phyloP scores from a whole-genome alignment of 345 rosid species.

The Citrus medica region DNA sequence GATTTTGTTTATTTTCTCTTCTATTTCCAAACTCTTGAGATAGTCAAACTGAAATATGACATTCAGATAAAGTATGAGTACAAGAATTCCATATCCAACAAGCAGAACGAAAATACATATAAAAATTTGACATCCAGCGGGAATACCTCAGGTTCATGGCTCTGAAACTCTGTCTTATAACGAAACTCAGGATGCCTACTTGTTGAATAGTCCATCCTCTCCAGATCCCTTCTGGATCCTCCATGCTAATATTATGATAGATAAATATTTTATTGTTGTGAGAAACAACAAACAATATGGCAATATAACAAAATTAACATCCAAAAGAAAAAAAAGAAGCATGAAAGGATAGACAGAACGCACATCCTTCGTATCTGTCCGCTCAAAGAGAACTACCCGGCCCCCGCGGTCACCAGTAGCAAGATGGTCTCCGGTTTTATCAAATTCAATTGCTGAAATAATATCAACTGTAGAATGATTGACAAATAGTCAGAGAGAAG shows the following conservation, averaged over 20 bases:
- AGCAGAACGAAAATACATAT: constrained; percentile 1
- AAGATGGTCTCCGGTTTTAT: constrained; percentile 94
- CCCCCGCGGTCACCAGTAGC: constrained; percentile 99
- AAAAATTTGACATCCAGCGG: constrained; percentile 5
- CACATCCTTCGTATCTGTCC: constrained; percentile 81
- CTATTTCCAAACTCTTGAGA: constrained; percentile 99
- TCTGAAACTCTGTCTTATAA: constrained; percentile 98
- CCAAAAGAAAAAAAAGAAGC: background rate
- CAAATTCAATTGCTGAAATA: constrained; percentile 98
- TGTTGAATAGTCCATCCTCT: constrained; percentile 58
- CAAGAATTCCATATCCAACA: background rate
- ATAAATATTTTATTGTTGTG: background rate
- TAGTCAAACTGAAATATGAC: constrained; percentile 82
- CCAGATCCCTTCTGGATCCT: constrained; percentile 76
- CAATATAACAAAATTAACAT: background rate
- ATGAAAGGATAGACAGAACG: constrained; percentile 21
- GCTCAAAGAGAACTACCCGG: constrained; percentile 97
- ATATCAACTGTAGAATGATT: constrained; percentile 78
- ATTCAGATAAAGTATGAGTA: background rate
- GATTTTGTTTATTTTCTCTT: constrained; percentile 99
- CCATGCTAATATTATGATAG: constrained; percentile 51
- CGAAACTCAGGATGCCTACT: constrained; percentile 96
- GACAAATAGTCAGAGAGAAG: constrained; percentile 8
- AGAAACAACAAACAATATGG: background rate
- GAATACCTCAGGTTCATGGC: constrained; percentile 99